A percentile compares a stretch with the other conserved stretches of the same genome.
phyloP scores from a whole-genome alignment of 2,329 filamentous ascomycete genomes.

The Xylaria polymorpha region DNA sequence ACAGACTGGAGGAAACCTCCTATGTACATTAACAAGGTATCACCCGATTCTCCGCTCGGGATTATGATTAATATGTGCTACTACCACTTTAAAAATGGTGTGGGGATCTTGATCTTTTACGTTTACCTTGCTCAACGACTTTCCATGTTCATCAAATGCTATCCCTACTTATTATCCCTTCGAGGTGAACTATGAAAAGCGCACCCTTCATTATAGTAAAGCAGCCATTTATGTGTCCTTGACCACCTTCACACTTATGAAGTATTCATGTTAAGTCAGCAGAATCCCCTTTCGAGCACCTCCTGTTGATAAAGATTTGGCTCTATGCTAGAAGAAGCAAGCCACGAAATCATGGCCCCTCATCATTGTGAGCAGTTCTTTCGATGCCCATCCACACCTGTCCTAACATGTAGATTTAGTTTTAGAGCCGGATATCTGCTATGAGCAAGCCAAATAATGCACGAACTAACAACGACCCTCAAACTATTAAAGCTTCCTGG shows the following conservation, averaged over 20 bases:
- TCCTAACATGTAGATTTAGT: not conserved
- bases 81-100: conserved; percentile 36
- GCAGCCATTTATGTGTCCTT: not conserved
- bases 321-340: not conserved
- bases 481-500: conserved; percentile 27
- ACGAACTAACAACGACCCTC: not conserved
- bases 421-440: not conserved
- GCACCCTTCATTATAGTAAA: not conserved
- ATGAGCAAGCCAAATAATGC: not conserved
- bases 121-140: not conserved
- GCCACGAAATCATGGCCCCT: not conserved
- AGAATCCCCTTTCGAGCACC: not conserved
- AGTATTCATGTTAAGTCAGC: not conserved
- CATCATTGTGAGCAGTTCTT: not conserved
- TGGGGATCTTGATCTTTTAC: not conserved
- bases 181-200: not conserved
- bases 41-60: conserved; percentile 51
- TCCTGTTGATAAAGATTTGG: not conserved
- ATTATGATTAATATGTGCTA: conserved; percentile 49
- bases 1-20: conserved; percentile 14
- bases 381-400: not conserved
- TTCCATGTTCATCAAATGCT: conserved; percentile 2
- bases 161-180: not conserved
- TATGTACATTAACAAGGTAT: conserved; percentile 46
- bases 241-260: not conserved